Conservation (phyloP, 2,329 filamentous ascomycete species). For the Fusarium pseudograminearum region DNA sequence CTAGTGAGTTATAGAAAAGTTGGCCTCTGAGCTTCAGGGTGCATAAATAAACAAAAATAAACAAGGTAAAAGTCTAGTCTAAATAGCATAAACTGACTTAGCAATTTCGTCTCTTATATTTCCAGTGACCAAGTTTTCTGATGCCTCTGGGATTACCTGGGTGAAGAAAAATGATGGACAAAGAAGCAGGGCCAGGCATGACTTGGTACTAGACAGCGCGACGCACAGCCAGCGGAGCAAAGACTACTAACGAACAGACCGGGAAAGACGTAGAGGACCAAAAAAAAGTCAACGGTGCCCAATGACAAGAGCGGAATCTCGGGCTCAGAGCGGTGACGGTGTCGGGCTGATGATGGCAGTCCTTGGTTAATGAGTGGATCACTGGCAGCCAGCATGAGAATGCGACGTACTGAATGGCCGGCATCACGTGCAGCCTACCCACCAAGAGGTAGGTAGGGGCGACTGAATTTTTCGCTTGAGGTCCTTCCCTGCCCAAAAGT, state of each 20-base stretch:
- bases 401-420: slow-evolving; percentile 30
- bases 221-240: slow-evolving; percentile 24
- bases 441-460: slow-evolving; percentile 41
- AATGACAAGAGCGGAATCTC: slow-evolving; percentile 41
- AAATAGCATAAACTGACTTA: neutral
- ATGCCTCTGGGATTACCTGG: slow-evolving; percentile 12
- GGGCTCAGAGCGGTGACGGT: slow-evolving; percentile 46
- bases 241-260: slow-evolving; percentile 24
- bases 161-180: slow-evolving; percentile 11
- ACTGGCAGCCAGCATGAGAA: slow-evolving; percentile 13
- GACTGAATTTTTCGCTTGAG: slow-evolving; percentile 60
- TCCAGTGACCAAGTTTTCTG: neutral
- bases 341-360: slow-evolving; percentile 30
- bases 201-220: slow-evolving; percentile 18
- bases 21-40: neutral
- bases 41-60: neutral
- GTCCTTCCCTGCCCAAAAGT: slow-evolving; percentile 53
- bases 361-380: slow-evolving; percentile 32
- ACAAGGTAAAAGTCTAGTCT: neutral
- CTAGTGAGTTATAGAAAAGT: neutral
- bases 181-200: slow-evolving; percentile 25
- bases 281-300: slow-evolving; percentile 32
- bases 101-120: neutral
- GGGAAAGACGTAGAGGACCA: slow-evolving; percentile 18
- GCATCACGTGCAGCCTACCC: slow-evolving; percentile 53